Conservation (phyloP, 2,329 filamentous ascomycete species). For the Fusarium sp. region DNA sequence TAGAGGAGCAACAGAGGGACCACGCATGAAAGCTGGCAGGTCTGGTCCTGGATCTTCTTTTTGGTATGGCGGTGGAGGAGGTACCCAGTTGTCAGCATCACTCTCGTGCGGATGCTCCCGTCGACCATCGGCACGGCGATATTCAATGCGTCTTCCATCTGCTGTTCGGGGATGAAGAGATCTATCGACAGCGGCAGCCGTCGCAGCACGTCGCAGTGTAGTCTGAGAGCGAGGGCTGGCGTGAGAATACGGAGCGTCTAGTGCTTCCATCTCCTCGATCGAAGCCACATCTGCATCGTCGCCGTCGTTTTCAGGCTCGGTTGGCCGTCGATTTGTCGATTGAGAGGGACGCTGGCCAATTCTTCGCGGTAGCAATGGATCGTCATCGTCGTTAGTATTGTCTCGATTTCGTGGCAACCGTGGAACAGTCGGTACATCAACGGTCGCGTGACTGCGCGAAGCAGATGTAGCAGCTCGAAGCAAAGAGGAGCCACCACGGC, state of each 20-base stretch:
- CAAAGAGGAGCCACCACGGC: conserved; percentile 53
- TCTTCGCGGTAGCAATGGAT: conserved; percentile 62
- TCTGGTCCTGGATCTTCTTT: conserved; percentile 66
- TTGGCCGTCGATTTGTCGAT: conserved; percentile 13
- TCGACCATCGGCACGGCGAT: conserved; percentile 74
- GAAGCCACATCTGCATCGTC: conserved; percentile 58
- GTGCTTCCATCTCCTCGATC: conserved; percentile 66
- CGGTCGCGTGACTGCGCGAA: conserved; percentile 41
- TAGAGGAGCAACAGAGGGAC: conserved; percentile 54
- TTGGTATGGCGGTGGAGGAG: conserved; percentile 83
- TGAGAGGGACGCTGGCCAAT: conserved; percentile 48
- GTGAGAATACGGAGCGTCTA: conserved; percentile 78
- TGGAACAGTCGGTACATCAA: conserved; percentile 44
- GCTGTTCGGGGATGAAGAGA: conserved; percentile 68
- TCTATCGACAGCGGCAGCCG: conserved; percentile 78
- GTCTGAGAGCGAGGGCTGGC: conserved; percentile 74
- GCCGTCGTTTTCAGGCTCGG: conserved; percentile 41
- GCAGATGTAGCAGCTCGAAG: conserved; percentile 60
- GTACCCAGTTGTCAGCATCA: conserved; percentile 88
- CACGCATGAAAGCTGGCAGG: conserved; percentile 64
- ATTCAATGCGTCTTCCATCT: conserved; percentile 64
- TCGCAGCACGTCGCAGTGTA: conserved; percentile 76
- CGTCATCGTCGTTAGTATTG: conserved; percentile 52
- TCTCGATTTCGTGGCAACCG: conserved; percentile 43
- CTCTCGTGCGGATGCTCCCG: conserved; percentile 83